These are phyloP conservation scores for Claviceps quebecensis DNA, from an alignment of 2,329 filamentous ascomycete genomes.

Conservation along the genomic window DNA sequence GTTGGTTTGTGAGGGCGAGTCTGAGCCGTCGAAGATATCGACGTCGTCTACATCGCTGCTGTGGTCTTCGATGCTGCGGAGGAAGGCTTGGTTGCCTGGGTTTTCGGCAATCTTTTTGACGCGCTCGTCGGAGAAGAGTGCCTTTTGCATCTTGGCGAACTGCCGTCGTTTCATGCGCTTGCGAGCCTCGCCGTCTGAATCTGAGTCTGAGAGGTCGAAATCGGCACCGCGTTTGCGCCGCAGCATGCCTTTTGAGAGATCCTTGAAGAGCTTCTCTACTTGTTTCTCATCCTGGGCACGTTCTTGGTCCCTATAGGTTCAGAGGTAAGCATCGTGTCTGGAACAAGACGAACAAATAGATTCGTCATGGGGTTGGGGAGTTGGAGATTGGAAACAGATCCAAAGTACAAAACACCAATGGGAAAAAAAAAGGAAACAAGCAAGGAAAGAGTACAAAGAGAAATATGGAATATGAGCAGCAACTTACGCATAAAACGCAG, in stretches of 20 bases:
- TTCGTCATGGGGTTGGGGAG: no score
- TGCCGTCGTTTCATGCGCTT: conserved; percentile 73
- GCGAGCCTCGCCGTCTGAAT: conserved; percentile 68
- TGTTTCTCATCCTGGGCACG: conserved; percentile 71
- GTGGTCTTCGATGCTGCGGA: conserved; percentile 76
- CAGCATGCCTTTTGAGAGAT: conserved; percentile 79
- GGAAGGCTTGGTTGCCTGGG: conserved; percentile 78
- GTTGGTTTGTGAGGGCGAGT: conserved; percentile 19
- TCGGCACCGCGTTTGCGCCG: conserved; percentile 72
- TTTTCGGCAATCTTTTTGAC: conserved; percentile 83
- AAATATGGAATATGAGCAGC: background rate
- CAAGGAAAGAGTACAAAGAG: background rate
- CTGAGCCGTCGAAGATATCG: conserved; percentile 50
- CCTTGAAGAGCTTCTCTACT: conserved; percentile 81
- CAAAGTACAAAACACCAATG: no score
- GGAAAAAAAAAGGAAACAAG: background rate
- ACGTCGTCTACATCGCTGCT: conserved; percentile 56
- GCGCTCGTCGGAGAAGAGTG: conserved; percentile 75
- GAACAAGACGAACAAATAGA: no score
- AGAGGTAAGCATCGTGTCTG: background rate
- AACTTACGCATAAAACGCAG: conserved; percentile 82
- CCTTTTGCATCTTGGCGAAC: conserved; percentile 83
- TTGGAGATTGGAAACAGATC: no score
- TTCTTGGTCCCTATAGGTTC: conserved; percentile 51
- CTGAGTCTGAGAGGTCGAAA: conserved; percentile 77